Percentiles rank a stretch among this genome's conserved stretches.
These are phyloP conservation scores for Beauveria sp. DNA, from an alignment of 2,329 filamentous ascomycete genomes.

Conservation along the genomic window DNA sequence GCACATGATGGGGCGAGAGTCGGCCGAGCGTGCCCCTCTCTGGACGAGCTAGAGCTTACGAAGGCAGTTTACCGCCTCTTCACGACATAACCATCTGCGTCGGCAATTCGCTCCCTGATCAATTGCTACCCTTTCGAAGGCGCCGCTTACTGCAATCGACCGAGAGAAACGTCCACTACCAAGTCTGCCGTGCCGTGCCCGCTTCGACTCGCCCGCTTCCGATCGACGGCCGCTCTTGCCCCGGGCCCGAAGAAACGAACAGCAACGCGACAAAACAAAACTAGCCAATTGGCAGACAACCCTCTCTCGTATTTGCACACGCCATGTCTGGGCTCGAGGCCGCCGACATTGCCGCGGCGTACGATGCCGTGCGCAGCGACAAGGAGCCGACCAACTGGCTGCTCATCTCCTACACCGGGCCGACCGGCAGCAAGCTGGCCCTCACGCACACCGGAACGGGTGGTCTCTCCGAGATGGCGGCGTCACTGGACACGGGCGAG, in stretches of 20 bases:
- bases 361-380: conserved; percentile 60
- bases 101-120: not conserved
- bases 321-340: conserved; percentile 49
- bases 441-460: conserved; percentile 53
- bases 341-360: conserved; percentile 55
- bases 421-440: conserved; percentile 47
- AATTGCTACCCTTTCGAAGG: not conserved
- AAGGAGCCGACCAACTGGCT: conserved; percentile 61
- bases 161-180: not conserved
- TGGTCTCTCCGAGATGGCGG: conserved; percentile 51
- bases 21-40: conserved; percentile 6
- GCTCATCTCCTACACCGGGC: conserved; percentile 52
- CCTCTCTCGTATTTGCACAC: not conserved
- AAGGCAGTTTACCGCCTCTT: conserved; percentile 7
- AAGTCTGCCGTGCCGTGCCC: not conserved
- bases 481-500: conserved; percentile 47
- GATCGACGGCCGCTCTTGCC: not conserved
- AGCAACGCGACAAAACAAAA: not conserved
- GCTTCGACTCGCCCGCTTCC: not conserved
- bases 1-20: not conserved
- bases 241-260: not conserved
- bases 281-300: not conserved
- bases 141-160: not conserved
- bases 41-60: conserved; percentile 2
- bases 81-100: not conserved